Evolutionary conservation across 495 filamentous ascomycete genomes (phyloP).

Genomic region (Penicillium bovifimosum): DNA sequence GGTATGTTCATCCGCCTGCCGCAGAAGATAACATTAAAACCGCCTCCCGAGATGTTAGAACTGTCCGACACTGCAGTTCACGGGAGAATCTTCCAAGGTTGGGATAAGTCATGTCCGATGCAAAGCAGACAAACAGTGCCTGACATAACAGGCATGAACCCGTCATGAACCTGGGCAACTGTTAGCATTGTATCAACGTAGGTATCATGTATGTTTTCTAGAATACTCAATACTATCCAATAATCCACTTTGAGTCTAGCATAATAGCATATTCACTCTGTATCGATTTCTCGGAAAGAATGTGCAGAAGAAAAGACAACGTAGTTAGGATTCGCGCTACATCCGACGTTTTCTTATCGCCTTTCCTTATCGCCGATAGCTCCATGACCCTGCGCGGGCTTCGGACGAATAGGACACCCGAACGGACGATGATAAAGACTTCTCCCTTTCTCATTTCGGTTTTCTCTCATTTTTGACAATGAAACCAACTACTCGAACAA

Average conservation of each 20-base stretch:
- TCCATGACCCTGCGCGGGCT: conserved; percentile 4
- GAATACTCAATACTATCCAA: not conserved
- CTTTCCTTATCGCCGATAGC: conserved; percentile 10
- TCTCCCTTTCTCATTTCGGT: not conserved
- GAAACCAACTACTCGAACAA: not conserved
- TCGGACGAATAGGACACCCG: conserved; percentile 5
- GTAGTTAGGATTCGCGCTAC: no score
- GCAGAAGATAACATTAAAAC: not conserved
- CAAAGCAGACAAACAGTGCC: conserved; percentile 19
- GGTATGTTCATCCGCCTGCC: not conserved
- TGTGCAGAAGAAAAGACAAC: no score
- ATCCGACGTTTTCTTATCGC: not conserved
- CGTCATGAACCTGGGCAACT: no score
- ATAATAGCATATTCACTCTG: not conserved
- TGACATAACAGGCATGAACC: conserved; percentile 7
- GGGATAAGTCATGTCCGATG: conserved; percentile 1
- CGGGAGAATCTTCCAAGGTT: no score
- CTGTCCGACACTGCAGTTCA: no score
- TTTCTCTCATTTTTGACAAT: not conserved
- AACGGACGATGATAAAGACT: not conserved
- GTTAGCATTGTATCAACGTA: no score
- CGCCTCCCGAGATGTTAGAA: not conserved
- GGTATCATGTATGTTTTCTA: no score
- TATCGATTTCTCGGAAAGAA: not conserved
- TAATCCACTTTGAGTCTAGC: no score